A percentile compares a stretch with the other conserved stretches of the same genome.
Evolutionary conservation across 495 filamentous ascomycete species (phyloP).

Genomic region (Choiromyces venosus): DNA sequence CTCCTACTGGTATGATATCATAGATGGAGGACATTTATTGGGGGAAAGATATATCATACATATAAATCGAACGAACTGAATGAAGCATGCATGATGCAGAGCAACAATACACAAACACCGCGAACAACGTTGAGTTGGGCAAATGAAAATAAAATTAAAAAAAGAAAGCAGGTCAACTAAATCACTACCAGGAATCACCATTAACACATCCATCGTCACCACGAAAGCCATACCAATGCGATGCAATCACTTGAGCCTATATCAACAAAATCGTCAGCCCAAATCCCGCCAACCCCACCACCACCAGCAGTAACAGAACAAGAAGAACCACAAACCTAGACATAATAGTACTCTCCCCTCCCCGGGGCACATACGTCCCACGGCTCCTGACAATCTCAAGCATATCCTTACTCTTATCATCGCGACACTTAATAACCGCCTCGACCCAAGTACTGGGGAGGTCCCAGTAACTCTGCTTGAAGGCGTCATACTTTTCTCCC

Average conservation of each 20-base stretch:
- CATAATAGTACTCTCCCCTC: constrained; percentile 40
- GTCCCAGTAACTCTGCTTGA: constrained; percentile 89
- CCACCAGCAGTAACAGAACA: no score
- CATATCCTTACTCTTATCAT: constrained; percentile 91
- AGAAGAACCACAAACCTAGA: constrained; percentile 31
- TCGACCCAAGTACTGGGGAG: constrained; percentile 96
- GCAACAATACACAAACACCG: neutral
- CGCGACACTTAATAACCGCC: constrained; percentile 72
- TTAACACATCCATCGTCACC: neutral
- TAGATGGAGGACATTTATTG: neutral
- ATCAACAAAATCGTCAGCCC: no score
- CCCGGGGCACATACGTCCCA: constrained; percentile 57
- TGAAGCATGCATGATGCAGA: neutral
- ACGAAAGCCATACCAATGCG: neutral
- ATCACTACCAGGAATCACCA: neutral
- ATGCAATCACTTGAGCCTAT: neutral
- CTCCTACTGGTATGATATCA: neutral
- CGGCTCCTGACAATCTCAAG: constrained; percentile 77
- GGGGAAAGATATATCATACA: neutral
- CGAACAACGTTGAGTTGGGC: neutral
- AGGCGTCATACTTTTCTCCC: constrained; percentile 68
- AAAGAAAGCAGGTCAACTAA: neutral
- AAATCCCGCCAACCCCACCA: no score
- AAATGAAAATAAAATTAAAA: neutral
- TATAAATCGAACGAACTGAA: neutral